These are phyloP conservation scores for Dryas alaskensis DNA, from an alignment of 306 rosid species.

Conservation along the genomic window DNA sequence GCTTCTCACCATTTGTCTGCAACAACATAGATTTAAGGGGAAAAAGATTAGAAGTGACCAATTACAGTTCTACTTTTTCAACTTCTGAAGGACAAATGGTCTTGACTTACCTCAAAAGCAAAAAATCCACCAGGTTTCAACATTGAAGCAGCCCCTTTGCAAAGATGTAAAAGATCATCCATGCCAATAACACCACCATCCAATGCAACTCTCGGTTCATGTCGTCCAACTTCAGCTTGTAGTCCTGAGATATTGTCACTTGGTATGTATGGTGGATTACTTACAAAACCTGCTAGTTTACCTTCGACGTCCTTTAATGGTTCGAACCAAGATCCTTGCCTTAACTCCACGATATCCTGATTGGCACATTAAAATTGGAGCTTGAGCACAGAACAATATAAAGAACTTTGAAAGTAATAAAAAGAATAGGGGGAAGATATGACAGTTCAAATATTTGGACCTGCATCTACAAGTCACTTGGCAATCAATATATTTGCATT, in stretches of 20 bases:
- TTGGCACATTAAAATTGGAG: conserved; percentile 23
- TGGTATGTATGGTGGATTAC: conserved; percentile 93
- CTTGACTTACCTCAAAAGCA: conserved; percentile 65
- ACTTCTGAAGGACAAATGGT: not conserved
- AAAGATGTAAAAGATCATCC: conserved; percentile 69
- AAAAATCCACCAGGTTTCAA: conserved; percentile 87
- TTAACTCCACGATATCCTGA: conserved; percentile 58
- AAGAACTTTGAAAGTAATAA: conserved; percentile 8
- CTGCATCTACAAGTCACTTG: not conserved
- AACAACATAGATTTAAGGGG: conserved; percentile 23
- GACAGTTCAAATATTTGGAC: not conserved
- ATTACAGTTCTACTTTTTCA: not conserved
- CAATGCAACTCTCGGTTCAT: conserved; percentile 72
- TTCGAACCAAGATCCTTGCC: conserved; percentile 89
- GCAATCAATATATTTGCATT: not conserved
- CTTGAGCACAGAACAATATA: conserved; percentile 9
- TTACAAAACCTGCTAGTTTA: conserved; percentile 66
- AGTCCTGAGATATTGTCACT: conserved; percentile 61
- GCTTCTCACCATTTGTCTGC: conserved; percentile 89
- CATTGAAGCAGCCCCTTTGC: conserved; percentile 67
- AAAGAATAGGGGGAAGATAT: not conserved
- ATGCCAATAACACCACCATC: conserved; percentile 77
- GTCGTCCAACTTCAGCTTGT: conserved; percentile 87
- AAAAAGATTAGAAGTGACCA: conserved; percentile 17
- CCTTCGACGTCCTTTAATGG: conserved; percentile 69